Evolutionary conservation across 306 rosid genomes (phyloP).

Genomic region (Sophora flavescens): DNA sequence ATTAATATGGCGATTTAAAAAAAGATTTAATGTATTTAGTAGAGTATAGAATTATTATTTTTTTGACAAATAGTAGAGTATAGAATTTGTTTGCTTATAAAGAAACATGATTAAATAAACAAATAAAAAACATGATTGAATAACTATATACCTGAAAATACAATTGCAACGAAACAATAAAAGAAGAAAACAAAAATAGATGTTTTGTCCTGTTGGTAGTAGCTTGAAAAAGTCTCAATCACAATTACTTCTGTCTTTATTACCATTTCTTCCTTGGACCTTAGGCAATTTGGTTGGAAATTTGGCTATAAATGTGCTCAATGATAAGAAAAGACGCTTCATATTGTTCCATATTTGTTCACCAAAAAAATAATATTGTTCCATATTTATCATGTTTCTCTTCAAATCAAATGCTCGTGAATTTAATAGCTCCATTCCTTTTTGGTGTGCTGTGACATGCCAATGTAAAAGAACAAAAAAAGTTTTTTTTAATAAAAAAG

Average conservation of each 20-base stretch:
- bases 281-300: conserved; percentile 23
- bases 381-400: background rate
- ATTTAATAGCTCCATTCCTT: background rate
- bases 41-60: too few relatives aligned
- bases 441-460: background rate
- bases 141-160: background rate
- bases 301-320: conserved; percentile 25
- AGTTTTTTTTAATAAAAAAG: too few relatives aligned
- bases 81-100: too few relatives aligned
- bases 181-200: conserved; percentile 3
- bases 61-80: too few relatives aligned
- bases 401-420: background rate
- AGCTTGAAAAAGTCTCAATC: background rate
- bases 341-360: too few relatives aligned
- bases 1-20: too few relatives aligned
- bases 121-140: conserved; percentile 1
- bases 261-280: conserved; percentile 18
- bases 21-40: too few relatives aligned
- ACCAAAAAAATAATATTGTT: too few relatives aligned
- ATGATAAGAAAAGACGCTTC: conserved; percentile 20
- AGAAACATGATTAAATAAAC: too few relatives aligned
- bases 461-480: background rate
- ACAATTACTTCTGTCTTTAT: conserved; percentile 10
- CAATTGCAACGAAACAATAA: background rate
- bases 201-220: background rate